Evolutionary conservation across 139 green algal species (phyloP), one percentile per base, ranked within the genome.

Genomic region (Pycnococcus provasolii): DNA sequence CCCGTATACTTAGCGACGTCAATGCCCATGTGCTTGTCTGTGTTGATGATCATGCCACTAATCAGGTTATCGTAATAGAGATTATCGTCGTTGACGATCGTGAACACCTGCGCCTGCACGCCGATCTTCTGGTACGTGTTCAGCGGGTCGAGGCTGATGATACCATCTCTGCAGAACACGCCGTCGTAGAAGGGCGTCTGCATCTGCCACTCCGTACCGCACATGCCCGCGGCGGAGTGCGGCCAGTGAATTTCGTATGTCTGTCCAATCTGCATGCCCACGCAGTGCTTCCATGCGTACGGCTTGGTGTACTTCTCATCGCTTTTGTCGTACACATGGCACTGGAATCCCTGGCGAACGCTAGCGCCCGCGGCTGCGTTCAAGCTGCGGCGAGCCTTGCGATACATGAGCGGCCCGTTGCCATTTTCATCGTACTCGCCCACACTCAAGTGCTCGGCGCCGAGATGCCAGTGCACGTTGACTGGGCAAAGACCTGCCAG

Each of bases 11-110:
- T 46, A 15, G 65, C 47, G 43, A 71, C 50, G 26, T 67, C 45
- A 1, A 3, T 64, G 3, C 65, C 65, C 26, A 26, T 26, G 26
- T 26, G 26, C 26, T 26, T 26, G 26, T 26, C 26, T 41, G 26
- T 41, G 65, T 64, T 41, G 2, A 71, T 52, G 53, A 71, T 71
- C 65, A 71, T 71, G 41, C 65, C 65, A 39, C 65, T 39, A 5
- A 71, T 64, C 26, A 71, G 65, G 51, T 71, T 52, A 2, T 51
- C 52, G 65, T 71, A 71, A 52, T 71, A 71, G 65, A 64, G 64
- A 13, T 52, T 52, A 41, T 71, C 65, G 51, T 71, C 65, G 65
- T 71, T 71, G 65, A 71, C 51, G 2, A 71, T 64, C 42, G 51
- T 64, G 65, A 64, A 71, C 3, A 71, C 50, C 53, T 71, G 65